Evolutionary conservation across 352 stramenopile species (phyloP).

Genomic region (Phytophthora ohioensis): DNA sequence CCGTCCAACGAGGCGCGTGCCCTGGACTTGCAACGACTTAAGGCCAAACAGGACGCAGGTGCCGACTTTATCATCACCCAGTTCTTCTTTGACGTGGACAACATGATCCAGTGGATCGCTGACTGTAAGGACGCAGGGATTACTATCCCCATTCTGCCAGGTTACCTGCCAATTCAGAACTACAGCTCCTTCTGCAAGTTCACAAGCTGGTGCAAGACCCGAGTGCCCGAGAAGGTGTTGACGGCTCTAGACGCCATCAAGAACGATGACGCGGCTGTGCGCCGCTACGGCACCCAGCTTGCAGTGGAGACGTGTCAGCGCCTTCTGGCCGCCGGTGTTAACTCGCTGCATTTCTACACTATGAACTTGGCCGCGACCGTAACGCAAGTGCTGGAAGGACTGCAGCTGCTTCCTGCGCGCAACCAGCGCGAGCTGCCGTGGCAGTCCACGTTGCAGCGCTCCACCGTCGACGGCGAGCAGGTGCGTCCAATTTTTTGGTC

Average conservation of each 20-base stretch:
- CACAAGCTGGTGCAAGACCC: slow-evolving; percentile 98
- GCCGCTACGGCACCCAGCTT: slow-evolving; percentile 95
- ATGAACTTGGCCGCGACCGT: slow-evolving; percentile 94
- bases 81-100: slow-evolving; percentile 99
- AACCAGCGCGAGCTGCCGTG: slow-evolving; percentile 78
- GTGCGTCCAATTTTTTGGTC: slow-evolving; percentile 98
- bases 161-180: slow-evolving; percentile 90
- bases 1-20: slow-evolving; percentile 77
- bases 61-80: slow-evolving; percentile 99
- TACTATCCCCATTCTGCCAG: slow-evolving; percentile 96
- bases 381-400: slow-evolving; percentile 81
- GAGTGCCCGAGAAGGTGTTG: slow-evolving; percentile 90
- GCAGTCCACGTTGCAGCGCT: slow-evolving; percentile 74
- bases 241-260: slow-evolving; percentile 87
- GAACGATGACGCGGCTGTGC: slow-evolving; percentile 95
- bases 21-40: slow-evolving; percentile 97
- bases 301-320: slow-evolving; percentile 94
- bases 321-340: slow-evolving; percentile 82
- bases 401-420: slow-evolving; percentile 70
- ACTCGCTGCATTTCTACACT: slow-evolving; percentile 95
- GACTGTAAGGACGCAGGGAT: slow-evolving; percentile 94
- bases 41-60: slow-evolving; percentile 97
- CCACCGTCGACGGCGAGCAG: slow-evolving; percentile 81
- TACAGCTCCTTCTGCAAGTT: slow-evolving; percentile 99
- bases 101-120: slow-evolving; percentile 97